Evolutionary conservation across 306 rosid species (phyloP).

Genomic region (Cicer bijugum): DNA sequence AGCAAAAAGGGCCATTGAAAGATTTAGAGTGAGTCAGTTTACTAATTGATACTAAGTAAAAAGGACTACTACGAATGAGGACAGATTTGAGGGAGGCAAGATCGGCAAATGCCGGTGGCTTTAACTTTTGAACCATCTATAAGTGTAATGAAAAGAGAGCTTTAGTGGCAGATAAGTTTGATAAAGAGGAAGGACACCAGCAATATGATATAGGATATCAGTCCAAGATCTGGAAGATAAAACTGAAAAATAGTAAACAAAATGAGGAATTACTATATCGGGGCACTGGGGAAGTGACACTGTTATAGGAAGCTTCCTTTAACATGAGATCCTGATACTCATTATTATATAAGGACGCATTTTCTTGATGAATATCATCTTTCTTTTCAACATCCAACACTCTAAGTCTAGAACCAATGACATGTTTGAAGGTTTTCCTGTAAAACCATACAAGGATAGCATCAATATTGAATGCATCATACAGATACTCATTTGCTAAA

Average conservation of each 20-base stretch:
- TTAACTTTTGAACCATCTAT: not conserved
- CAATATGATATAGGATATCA: not conserved
- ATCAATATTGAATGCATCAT: not conserved
- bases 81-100: not conserved
- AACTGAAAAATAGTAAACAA: not conserved
- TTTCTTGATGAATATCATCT: not conserved
- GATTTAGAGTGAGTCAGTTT: not conserved
- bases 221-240: not conserved
- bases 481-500: not conserved
- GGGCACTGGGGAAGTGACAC: not conserved
- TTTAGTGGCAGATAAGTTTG: not conserved
- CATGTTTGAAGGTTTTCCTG: not conserved
- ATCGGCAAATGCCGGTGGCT: not conserved
- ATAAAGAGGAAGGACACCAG: not conserved
- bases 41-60: not conserved
- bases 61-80: not conserved
- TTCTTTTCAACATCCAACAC: not conserved
- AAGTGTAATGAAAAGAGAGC: not conserved
- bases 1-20: not conserved
- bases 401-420: not conserved
- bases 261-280: not conserved
- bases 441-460: not conserved
- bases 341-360: not conserved
- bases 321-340: not conserved
- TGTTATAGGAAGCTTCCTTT: not conserved